Evolutionary conservation across 768 basidiomycete species (phyloP).

Genomic region (Tricholoma furcatifolium): DNA sequence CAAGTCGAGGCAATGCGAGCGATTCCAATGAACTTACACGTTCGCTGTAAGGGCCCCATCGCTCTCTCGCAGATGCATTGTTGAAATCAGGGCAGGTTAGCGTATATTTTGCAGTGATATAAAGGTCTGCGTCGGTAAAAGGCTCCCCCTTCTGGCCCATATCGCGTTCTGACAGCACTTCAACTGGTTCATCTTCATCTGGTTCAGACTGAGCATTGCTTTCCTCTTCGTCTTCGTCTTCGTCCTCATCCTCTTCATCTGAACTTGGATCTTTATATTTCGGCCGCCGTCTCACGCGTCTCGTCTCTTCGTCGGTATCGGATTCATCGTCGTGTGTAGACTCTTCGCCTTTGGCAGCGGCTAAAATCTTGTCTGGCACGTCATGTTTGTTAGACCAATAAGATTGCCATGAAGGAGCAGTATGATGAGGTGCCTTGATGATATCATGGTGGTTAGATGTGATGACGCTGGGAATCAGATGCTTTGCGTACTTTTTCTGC

Average conservation of each 20-base stretch:
- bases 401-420: slow-evolving; percentile 59
- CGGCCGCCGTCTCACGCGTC: slow-evolving; percentile 21
- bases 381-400: slow-evolving; percentile 68
- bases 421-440: slow-evolving; percentile 65
- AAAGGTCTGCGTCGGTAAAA: slow-evolving; percentile 62
- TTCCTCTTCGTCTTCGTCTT: slow-evolving; percentile 24
- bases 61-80: slow-evolving; percentile 37
- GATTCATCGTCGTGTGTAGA: slow-evolving; percentile 22
- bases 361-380: slow-evolving; percentile 64
- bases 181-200: slow-evolving; percentile 32
- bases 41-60: slow-evolving; percentile 55
- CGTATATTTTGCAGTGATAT: slow-evolving; percentile 59
- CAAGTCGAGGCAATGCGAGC: background rate
- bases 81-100: slow-evolving; percentile 48
- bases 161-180: slow-evolving; percentile 36
- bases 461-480: slow-evolving; percentile 5
- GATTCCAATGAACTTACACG: slow-evolving; percentile 35
- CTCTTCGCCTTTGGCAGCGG: slow-evolving; percentile 37
- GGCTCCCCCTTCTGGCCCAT: slow-evolving; percentile 53
- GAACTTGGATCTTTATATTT: slow-evolving; percentile 35
- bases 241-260: slow-evolving; percentile 29
- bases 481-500: slow-evolving; percentile 48
- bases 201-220: slow-evolving; percentile 17
- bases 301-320: slow-evolving; percentile 21
- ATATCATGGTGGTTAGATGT: slow-evolving; percentile 8